Percentiles rank a stretch among this genome's conserved stretches.
Evolutionary conservation across 2,329 filamentous ascomycete species (phyloP).

Genomic region (Pseudopyrenochaeta lycopersici): DNA sequence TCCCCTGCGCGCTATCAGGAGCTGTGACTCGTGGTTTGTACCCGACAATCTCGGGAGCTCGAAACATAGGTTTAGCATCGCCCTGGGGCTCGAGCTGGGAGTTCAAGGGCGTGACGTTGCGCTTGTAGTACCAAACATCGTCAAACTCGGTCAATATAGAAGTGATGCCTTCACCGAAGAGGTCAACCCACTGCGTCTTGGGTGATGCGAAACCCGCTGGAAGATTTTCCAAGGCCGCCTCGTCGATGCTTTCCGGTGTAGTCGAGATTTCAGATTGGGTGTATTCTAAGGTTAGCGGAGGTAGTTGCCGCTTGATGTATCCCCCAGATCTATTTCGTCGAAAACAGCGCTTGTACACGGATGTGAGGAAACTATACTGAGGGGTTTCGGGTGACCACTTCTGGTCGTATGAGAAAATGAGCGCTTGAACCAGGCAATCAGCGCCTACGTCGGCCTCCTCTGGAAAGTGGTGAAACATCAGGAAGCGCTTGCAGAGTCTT

Average conservation of each 20-base stretch:
- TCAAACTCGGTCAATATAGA: conserved; percentile 18
- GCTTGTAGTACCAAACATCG: conserved; percentile 17
- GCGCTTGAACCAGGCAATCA: neutral
- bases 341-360: no score
- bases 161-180: conserved; percentile 30
- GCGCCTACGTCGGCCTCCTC: neutral
- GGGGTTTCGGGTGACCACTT: neutral
- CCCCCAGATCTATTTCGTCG: no score
- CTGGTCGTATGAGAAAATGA: neutral
- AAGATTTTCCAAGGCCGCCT: neutral
- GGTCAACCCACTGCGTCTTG: conserved; percentile 26
- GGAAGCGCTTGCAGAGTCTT: conserved; percentile 40
- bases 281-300: no score
- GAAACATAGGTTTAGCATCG: neutral
- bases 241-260: neutral
- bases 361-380: no score
- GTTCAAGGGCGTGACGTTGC: conserved; percentile 10
- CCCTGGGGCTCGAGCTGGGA: neutral
- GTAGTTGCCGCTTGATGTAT: no score
- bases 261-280: no score
- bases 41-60: no score
- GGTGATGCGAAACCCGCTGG: conserved; percentile 4
- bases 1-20: no score
- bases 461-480: conserved; percentile 50
- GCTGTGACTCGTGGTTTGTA: no score